phyloP scores from a whole-genome alignment of 257 asterid species.

The Salvia rosmarinus region DNA sequence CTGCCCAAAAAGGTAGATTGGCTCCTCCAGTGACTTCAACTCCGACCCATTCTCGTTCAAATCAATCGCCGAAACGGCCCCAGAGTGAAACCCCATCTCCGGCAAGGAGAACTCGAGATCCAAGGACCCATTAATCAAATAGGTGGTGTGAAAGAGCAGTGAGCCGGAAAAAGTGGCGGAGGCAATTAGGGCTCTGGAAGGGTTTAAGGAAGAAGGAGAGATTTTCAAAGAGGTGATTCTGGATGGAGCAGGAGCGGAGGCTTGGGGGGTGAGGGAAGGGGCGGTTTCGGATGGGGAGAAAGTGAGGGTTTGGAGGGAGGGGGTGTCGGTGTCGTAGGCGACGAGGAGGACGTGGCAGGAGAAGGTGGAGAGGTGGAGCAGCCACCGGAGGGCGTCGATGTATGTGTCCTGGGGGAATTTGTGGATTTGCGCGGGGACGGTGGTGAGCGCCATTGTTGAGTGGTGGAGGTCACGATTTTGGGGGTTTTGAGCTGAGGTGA shows the following conservation, averaged over 20 bases:
- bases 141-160: slow-evolving; percentile 51
- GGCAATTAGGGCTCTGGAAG: slow-evolving; percentile 57
- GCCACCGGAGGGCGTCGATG: slow-evolving; percentile 84
- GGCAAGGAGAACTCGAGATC: slow-evolving; percentile 45
- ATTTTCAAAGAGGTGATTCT: no score
- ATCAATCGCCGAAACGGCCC: slow-evolving; percentile 62
- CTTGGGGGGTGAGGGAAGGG: no score
- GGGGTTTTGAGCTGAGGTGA: no score
- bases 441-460: no score
- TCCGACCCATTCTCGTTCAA: slow-evolving; percentile 74
- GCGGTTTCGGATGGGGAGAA: no score
- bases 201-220: no score
- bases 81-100: slow-evolving; percentile 61
- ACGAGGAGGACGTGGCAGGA: slow-evolving; percentile 74
- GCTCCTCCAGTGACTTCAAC: slow-evolving; percentile 94
- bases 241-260: no score
- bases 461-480: no score
- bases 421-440: slow-evolving; percentile 40
- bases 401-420: slow-evolving; percentile 61
- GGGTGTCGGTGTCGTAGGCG: slow-evolving; percentile 57
- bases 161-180: slow-evolving; percentile 71
- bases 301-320: slow-evolving; percentile 46
- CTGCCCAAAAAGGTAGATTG: slow-evolving; percentile 87
- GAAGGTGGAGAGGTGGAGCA: slow-evolving; percentile 76
- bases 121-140: slow-evolving; percentile 53